Conservation (phyloP, 495 filamentous ascomycete species). For the Platismatia glauca region DNA sequence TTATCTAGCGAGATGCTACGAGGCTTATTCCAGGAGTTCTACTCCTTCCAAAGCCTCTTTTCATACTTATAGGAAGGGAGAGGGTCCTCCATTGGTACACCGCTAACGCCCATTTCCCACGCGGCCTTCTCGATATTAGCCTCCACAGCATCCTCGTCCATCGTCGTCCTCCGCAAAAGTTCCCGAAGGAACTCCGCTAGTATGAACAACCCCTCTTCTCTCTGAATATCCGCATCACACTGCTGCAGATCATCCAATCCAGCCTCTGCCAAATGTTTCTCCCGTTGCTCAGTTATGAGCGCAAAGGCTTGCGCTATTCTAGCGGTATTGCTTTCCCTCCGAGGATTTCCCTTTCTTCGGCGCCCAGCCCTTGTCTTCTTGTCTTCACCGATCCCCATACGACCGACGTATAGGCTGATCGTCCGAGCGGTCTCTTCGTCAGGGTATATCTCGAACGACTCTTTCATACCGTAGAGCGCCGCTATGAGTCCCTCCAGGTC, state of each 20-base stretch:
- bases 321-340: constrained; percentile 22
- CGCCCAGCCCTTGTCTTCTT: constrained; percentile 16
- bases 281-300: constrained; percentile 26
- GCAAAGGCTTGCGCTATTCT: constrained; percentile 26
- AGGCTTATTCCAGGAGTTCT: neutral
- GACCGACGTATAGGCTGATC: constrained; percentile 44
- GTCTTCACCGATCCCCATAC: constrained; percentile 27
- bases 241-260: constrained; percentile 26
- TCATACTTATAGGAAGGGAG: constrained; percentile 10
- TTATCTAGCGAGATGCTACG: too few species aligned
- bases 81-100: constrained; percentile 32
- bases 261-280: constrained; percentile 18
- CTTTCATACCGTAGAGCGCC: constrained; percentile 47
- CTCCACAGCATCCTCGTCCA: constrained; percentile 29
- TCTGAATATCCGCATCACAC: constrained; percentile 34
- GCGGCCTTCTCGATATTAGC: constrained; percentile 39
- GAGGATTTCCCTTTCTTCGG: constrained; percentile 1
- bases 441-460: constrained; percentile 46
- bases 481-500: constrained; percentile 55
- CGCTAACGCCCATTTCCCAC: constrained; percentile 45
- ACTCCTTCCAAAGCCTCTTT: neutral
- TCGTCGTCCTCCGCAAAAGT: constrained; percentile 39
- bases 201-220: constrained; percentile 43
- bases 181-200: constrained; percentile 43
- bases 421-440: constrained; percentile 41